Base-by-base conservation (phyloP, 1,139 yeast species). In the Schizosaccharomyces versatilis region DNA sequence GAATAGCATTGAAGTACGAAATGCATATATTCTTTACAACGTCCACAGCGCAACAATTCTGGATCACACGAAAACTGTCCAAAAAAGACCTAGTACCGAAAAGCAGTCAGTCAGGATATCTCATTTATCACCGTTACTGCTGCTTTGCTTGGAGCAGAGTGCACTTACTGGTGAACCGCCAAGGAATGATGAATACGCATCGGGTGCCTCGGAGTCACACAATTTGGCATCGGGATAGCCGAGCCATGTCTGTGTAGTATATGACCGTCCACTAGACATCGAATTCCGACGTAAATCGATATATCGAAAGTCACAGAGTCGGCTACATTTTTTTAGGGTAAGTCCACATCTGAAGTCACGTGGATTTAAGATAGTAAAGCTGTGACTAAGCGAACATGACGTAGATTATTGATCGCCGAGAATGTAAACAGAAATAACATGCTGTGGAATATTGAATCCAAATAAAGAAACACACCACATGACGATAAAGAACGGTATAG, bases 1-100 rank as follows among this genome's bases (percentile, higher is more conserved):
- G 95, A 81, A 67, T 74, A 81, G 1, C 90, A 81, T 66, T 90
- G 97, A 1, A 80, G 68, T 44, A 86, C 69, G 54, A 88, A 68
- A 7, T 84, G 78, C 81, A 85, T 72, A 39, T 73, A 69, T 10
- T 69, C 66, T 0, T 69, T 66, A 68, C 98, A 90, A 57, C 73
- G 73, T 54, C 74, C 76, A 69, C 98, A 90, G 17, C 47, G 47
- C 44, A 47, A 19, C n/a, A 19, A 17, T 10, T 38, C 40, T 10
- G 56, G 56, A 12, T 55, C 41, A 6, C 40, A 17, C n/a, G 57
- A 41, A 54, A 12, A 15, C 5, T 32, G 6, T 15, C 44, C 47
- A 12, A 47, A 53, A 39, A 51, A 41, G 32, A 24, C 32, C 32
- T 24, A 24, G 32, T 3, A 5, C 32, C 5, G 32, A 24, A 24